Base-by-base conservation (phyloP, 179 eudicot genomes). In the Actinidia arguta region DNA sequence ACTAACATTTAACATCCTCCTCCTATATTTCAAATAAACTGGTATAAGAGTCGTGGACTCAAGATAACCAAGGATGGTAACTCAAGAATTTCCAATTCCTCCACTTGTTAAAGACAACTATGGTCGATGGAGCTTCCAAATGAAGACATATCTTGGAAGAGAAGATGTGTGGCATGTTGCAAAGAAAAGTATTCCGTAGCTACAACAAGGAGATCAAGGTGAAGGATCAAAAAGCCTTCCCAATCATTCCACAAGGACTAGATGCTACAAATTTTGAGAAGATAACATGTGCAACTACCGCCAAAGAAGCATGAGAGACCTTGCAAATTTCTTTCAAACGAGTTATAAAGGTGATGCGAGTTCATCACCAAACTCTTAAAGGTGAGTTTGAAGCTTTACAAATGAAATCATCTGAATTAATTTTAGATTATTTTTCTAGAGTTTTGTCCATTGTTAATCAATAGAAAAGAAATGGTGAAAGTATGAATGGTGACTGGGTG, bases 301-400 rank as follows among this genome's bases (percentile, higher is more conserved):
- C 61, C 42, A 79, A 83, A 59, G 1, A 80, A 84, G 72, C 70
- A 50, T 84, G 80, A 70, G 72, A 84, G 44, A 84, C 80, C 42
- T 44, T 84, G 3, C 24, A 75, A 24, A 74, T 52, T 44, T 59
- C 50, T n/a, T 66, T 36, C 59, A 54, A 66, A 67, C 62, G 86
- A 54, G 73, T 62, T 63, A 79, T 50, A 3, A 78, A 78, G 59
- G 82, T 63, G 42, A 83, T 78, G 48, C 78, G 72, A 63, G 78
- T 78, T 70, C 46, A 54, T n/a, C 75, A 79, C 24, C 82, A 78
- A 83, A 79, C 80, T 22, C 67, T 82, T 22, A 39, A 75, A 54
- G 31, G 54, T 27, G 79, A 73, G 17, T 74, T 81, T 73, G 73
- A 81, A 62, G 16, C 64, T 4, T 48, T 74, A 51, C 47, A 39